Conservation (phyloP, 192 early-diverging fungal genomes). For the Diversispora eburnea region DNA sequence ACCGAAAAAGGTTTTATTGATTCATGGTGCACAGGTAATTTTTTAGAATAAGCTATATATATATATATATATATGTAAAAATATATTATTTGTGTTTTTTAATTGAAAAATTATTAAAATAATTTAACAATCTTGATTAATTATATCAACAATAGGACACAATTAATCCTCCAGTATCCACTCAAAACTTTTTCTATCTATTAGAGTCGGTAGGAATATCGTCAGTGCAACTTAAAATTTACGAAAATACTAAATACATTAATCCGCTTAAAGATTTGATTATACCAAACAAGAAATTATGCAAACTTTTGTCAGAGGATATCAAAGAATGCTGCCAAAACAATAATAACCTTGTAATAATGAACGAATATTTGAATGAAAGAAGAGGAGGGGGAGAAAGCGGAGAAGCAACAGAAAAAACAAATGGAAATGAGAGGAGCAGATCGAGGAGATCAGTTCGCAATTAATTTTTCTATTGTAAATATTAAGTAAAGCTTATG, state of each 20-base stretch:
- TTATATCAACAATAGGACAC: slow-evolving; percentile 7
- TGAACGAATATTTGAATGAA: no score
- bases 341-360: no score
- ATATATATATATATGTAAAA: no score
- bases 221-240: slow-evolving; percentile 24
- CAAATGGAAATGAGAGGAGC: no score
- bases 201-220: slow-evolving; percentile 2
- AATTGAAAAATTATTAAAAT: neutral
- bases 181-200: slow-evolving; percentile 12
- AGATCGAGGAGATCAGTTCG: no score
- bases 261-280: slow-evolving; percentile 27
- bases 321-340: slow-evolving; percentile 21
- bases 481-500: no score
- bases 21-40: slow-evolving; percentile 21
- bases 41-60: neutral
- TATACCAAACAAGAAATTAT: slow-evolving; percentile 24
- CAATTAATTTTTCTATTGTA: no score
- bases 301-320: slow-evolving; percentile 17
- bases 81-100: neutral
- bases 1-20: slow-evolving; percentile 17
- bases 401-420: no score
- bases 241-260: slow-evolving; percentile 13
- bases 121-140: neutral
- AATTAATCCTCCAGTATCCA: slow-evolving; percentile 15
- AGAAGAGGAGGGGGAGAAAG: no score